Base-by-base conservation (phyloP, 2,329 filamentous ascomycete species). In the Epichloe gansuensis region DNA sequence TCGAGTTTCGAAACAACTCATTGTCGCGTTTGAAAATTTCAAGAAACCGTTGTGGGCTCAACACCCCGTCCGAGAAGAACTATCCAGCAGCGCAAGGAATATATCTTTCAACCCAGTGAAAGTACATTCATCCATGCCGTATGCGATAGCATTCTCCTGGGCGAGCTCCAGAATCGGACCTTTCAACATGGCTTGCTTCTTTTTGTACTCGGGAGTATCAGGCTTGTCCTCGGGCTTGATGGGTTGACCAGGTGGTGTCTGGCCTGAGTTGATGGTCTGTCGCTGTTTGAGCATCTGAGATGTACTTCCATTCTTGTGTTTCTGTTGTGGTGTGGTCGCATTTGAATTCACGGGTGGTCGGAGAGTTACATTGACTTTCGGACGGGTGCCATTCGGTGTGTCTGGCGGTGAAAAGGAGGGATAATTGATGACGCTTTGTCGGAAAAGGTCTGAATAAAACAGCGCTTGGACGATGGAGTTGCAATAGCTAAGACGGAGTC, bases 391-490 rank as follows among this genome's bases (percentile, higher is more conserved):
- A 59, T 86, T 82, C 52, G 89, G 77, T 17, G 79, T 82, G 62
- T 88, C 82, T 57, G 82, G 75, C 11, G 86, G 82, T 4, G 85
- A 83, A 56, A 82, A 76, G 37, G 81, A 77, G 4, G 93, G 91
- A 64, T 95, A 98, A 64, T 87, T 91, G 69, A 98, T 83, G 60
- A 98, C 89, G 64, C 91, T 83, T 73, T 96, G 86, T 70, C 93
- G 88, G 69, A 98, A 98, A 35, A 88, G 83, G 45, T 89, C 85
- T 21, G 91, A 96, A 73, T 95, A 95, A 72, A 95, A 98, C 54
- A 98, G 82, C 62, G 90, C 94, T 73, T 98, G 93, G 54, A 98
- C 81, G 63, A 98, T 95, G 13, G 93, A 98, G 71, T 98, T 98
- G 74, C 89, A 95, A 72, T 98, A 98, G 68, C 91, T 97, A 69